A percentile compares a stretch with the other conserved stretches of the same genome.
phyloP scores from a whole-genome alignment of 208 protist species.

The Sergeia podlipaevii region DNA sequence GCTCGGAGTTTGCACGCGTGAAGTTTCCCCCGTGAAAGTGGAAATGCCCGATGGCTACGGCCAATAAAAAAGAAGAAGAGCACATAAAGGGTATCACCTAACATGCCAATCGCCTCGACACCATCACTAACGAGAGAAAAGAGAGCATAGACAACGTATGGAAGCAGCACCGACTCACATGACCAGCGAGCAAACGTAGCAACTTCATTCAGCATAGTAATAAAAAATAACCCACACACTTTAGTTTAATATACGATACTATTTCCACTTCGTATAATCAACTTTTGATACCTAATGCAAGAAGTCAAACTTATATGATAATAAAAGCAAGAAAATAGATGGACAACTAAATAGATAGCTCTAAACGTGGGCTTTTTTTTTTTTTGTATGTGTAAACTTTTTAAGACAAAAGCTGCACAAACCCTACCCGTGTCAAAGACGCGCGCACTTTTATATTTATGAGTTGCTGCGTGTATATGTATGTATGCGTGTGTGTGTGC shows the following conservation, averaged over 20 bases:
- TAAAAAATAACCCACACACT: neutral
- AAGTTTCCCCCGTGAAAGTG: constrained; percentile 19
- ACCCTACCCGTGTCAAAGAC: too few species aligned
- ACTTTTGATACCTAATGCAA: too few species aligned
- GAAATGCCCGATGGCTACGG: constrained; percentile 69
- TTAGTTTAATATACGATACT: too few species aligned
- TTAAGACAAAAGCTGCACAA: too few species aligned
- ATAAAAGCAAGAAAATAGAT: too few species aligned
- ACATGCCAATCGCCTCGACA: constrained; percentile 38
- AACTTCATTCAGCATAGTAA: constrained; percentile 24
- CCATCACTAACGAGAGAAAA: constrained; percentile 48
- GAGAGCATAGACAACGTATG: constrained; percentile 44
- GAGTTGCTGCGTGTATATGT: neutral
- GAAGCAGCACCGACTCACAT: constrained; percentile 41
- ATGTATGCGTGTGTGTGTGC: constrained; percentile 4
- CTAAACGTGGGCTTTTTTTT: too few species aligned
- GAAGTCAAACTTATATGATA: too few species aligned
- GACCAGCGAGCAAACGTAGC: constrained; percentile 27
- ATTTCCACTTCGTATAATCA: too few species aligned
- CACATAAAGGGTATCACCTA: constrained; percentile 50
- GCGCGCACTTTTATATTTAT: neutral
- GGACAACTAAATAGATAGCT: too few species aligned
- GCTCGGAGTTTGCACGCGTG: constrained; percentile 11
- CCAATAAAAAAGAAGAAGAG: constrained; percentile 63
- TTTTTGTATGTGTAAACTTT: too few species aligned